These are phyloP conservation scores for Rickenella mellea DNA, from an alignment of 768 basidiomycete species.

Conservation along the genomic window DNA sequence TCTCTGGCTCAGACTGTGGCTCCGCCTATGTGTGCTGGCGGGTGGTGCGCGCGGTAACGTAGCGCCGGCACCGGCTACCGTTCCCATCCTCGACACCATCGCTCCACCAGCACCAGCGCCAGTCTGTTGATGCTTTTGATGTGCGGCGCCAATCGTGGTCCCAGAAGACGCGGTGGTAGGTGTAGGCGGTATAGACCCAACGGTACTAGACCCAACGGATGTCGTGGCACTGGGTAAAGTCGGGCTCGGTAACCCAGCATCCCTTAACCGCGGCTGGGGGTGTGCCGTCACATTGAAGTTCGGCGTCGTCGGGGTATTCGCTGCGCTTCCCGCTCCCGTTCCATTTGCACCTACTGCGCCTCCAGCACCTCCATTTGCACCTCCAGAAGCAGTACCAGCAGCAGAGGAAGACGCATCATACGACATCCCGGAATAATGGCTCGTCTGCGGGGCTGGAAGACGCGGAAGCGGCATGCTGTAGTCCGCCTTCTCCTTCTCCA, in stretches of 20 bases:
- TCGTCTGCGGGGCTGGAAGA: slow-evolving; percentile 71
- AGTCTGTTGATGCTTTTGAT: too few relatives aligned
- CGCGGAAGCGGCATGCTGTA: slow-evolving; percentile 79
- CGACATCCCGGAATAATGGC: slow-evolving; percentile 74
- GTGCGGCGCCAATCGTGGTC: slow-evolving; percentile 7
- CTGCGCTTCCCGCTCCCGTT: too few relatives aligned
- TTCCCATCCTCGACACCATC: too few relatives aligned
- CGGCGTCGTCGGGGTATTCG: slow-evolving; percentile 52
- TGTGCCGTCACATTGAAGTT: slow-evolving; percentile 48
- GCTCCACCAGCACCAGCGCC: too few relatives aligned
- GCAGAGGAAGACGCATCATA: slow-evolving; percentile 45
- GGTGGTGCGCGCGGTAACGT: slow-evolving; percentile 61
- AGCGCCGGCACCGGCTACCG: slow-evolving; percentile 22
- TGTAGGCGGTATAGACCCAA: slow-evolving; percentile 19
- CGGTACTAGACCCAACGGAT: slow-evolving; percentile 1
- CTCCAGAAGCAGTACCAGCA: slow-evolving; percentile 39
- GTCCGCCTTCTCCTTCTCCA: too few relatives aligned
- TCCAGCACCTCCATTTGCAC: too few relatives aligned
- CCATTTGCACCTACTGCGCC: too few relatives aligned
- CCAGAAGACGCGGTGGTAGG: slow-evolving; percentile 13
- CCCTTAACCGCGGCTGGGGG: slow-evolving; percentile 55
- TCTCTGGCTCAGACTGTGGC: slow-evolving; percentile 76
- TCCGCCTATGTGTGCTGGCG: slow-evolving; percentile 70
- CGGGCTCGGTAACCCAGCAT: slow-evolving; percentile 39
- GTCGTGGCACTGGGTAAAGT: slow-evolving; percentile 21